Evolutionary conservation across 2,329 filamentous ascomycete genomes (phyloP), one percentile per base, ranked within the genome.

Genomic region (Fusarium kyushuense): DNA sequence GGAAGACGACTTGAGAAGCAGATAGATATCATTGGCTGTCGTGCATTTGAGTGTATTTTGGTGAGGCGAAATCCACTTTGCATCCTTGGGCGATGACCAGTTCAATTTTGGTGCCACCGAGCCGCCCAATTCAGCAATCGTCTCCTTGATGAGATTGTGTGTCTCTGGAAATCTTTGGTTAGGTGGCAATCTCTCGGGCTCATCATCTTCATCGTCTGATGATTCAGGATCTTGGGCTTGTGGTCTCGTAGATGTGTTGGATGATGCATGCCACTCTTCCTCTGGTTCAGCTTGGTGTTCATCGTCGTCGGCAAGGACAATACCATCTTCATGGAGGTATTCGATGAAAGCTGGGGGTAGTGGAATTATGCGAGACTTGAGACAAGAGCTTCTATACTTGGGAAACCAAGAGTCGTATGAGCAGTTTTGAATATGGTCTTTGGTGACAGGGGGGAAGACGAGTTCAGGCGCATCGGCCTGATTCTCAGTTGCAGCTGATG

Each of bases 11-110:
- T 99, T 99, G 16, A 99, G 86, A 1, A 99, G 86, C 17, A 98
- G 86, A 76, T 98, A 99, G 43, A 99, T 88, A 75, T 99, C 96
- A 77, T 96, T 96, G 4, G 96, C 89, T 1, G 89, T 89, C 6
- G 89, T 90, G 79, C 96, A 99, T 78, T 97, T 93, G 81, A 97
- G 91, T 46, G 92, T 96, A 79, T 99, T 99, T 73, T 90, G 79
- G 85, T 95, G 77, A 80, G 80, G 90, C 80, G 86, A 89, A 79
- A 99, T 97, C 91, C 94, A 97, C 23, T 92, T 93, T 11, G 96
- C 96, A 76, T 99, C 96, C 78, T 97, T 97, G 6, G 96, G 96
- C 6, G 94, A 90, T 8, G 94, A 97, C 96, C 96, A 99, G 82
- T 98, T 98, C 46, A 99, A 83, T 79, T 99, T 99, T 1, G 96